These are phyloP conservation scores for Periglandula ipomoeae DNA, from an alignment of 2,329 filamentous ascomycete genomes.

Conservation along the genomic window DNA sequence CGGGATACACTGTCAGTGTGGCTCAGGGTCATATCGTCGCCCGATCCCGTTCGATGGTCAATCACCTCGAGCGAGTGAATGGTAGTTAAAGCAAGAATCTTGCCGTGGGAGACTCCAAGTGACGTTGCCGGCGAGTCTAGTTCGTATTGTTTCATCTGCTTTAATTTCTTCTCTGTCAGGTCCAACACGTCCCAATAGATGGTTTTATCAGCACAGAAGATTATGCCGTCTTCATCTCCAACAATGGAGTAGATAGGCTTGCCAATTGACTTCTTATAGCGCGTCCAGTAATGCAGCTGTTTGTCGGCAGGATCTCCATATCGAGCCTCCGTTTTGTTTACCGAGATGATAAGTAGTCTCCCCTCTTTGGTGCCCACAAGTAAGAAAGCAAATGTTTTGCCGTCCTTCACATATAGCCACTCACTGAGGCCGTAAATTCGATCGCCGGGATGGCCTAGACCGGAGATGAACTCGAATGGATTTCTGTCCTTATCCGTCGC, in stretches of 20 bases:
- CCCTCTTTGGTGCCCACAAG: constrained; percentile 49
- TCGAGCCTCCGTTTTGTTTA: constrained; percentile 21
- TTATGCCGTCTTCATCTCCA: constrained; percentile 44
- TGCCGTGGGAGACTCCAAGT: constrained; percentile 37
- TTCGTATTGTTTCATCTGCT: constrained; percentile 33
- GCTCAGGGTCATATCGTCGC: constrained; percentile 27
- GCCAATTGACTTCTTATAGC: constrained; percentile 35
- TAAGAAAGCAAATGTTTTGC: constrained; percentile 52
- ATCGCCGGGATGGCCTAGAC: constrained; percentile 48
- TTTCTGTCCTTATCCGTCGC: constrained; percentile 33
- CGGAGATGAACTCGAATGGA: constrained; percentile 39
- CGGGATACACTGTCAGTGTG: constrained; percentile 38
- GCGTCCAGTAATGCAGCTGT: constrained; percentile 42
- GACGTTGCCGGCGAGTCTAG: constrained; percentile 45
- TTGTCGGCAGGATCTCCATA: constrained; percentile 10
- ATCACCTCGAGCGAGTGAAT: constrained; percentile 48
- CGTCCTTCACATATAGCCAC: constrained; percentile 51
- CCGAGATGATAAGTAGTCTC: constrained; percentile 46
- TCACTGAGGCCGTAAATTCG: constrained; percentile 52
- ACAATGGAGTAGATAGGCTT: constrained; percentile 47
- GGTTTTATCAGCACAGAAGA: constrained; percentile 43
- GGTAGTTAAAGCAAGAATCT: constrained; percentile 41
- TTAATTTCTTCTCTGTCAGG: constrained; percentile 39
- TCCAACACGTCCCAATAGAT: constrained; percentile 51
- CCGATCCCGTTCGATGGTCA: constrained; percentile 32